phyloP scores from a whole-genome alignment of 1,284 basidiomycete genomes.

The Leccinum colubrinum region DNA sequence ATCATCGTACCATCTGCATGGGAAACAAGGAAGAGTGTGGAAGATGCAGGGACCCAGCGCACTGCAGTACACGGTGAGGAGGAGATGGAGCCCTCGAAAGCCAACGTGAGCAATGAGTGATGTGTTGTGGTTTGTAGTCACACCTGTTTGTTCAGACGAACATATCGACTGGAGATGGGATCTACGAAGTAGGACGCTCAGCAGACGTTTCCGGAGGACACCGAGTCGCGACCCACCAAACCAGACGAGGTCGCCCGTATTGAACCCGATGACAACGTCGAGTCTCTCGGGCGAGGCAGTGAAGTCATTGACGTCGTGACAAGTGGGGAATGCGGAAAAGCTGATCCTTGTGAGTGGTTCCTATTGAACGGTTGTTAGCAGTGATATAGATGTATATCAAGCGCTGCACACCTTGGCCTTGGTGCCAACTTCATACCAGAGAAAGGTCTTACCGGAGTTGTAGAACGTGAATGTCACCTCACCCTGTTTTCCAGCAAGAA shows the following conservation, averaged over 20 bases:
- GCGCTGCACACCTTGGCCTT: constrained; percentile 66
- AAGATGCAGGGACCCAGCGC: constrained; percentile 86
- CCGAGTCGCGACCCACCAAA: constrained; percentile 52
- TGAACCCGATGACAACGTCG: constrained; percentile 92
- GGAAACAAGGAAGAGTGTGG: constrained; percentile 86
- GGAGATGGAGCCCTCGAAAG: constrained; percentile 23
- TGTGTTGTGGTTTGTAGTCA: constrained; percentile 3
- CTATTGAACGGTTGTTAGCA: constrained; percentile 37
- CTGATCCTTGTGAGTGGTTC: constrained; percentile 85
- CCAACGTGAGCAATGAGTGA: constrained; percentile 36
- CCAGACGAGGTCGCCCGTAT: constrained; percentile 92
- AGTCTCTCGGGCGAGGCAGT: constrained; percentile 79
- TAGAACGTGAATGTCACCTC: constrained; percentile 84
- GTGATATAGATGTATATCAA: background rate
- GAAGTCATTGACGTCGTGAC: constrained; percentile 82
- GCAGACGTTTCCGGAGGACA: background rate
- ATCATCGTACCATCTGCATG: constrained; percentile 89
- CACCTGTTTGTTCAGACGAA: constrained; percentile 89
- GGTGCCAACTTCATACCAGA: constrained; percentile 79
- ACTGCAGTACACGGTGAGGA: constrained; percentile 50
- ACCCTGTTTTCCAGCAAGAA: constrained; percentile 76
- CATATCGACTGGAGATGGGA: constrained; percentile 82
- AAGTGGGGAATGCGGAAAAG: constrained; percentile 86
- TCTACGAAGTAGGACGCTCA: constrained; percentile 43
- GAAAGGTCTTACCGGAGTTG: constrained; percentile 75